Conservation (phyloP, 805 yeast species). For the Candida piceae region DNA sequence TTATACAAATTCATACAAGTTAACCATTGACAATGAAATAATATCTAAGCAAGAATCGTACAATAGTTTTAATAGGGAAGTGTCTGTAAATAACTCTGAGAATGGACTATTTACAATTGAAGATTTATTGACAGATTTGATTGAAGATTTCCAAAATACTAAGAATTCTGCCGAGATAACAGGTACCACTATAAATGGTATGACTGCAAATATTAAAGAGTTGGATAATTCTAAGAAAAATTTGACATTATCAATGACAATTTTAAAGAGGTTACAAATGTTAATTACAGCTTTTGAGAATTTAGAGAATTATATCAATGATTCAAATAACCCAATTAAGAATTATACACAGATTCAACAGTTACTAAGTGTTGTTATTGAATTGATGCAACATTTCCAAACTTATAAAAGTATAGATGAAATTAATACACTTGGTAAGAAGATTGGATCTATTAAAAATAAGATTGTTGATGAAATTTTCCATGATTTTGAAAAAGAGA, state of each 20-base stretch:
- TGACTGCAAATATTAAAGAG: slow-evolving; percentile 73
- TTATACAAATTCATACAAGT: slow-evolving; percentile 47
- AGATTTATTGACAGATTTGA: slow-evolving; percentile 35
- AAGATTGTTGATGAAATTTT: slow-evolving; percentile 65
- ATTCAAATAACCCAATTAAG: slow-evolving; percentile 19
- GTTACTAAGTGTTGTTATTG: slow-evolving; percentile 65
- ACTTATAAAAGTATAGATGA: slow-evolving; percentile 81
- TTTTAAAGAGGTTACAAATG: slow-evolving; percentile 83
- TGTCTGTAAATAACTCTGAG: slow-evolving; percentile 14
- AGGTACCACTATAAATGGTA: slow-evolving; percentile 54
- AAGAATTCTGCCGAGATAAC: slow-evolving; percentile 48
- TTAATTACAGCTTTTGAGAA: slow-evolving; percentile 68
- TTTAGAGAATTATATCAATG: slow-evolving; percentile 42
- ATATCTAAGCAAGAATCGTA: slow-evolving; percentile 32
- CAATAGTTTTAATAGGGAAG: slow-evolving; percentile 20
- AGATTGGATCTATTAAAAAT: slow-evolving; percentile 54
- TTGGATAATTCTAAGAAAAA: slow-evolving; percentile 83
- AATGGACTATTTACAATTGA: slow-evolving; percentile 22
- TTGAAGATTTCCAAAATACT: slow-evolving; percentile 42
- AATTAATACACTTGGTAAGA: slow-evolving; percentile 59
- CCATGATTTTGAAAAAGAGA: slow-evolving; percentile 59
- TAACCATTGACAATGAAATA: slow-evolving; percentile 43
- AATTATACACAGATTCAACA: slow-evolving; percentile 51
- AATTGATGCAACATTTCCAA: slow-evolving; percentile 66
- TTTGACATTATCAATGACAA: slow-evolving; percentile 77